These are phyloP conservation scores for Penicillium sp. DNA, from an alignment of 2,329 filamentous ascomycete species.

Conservation along the genomic window DNA sequence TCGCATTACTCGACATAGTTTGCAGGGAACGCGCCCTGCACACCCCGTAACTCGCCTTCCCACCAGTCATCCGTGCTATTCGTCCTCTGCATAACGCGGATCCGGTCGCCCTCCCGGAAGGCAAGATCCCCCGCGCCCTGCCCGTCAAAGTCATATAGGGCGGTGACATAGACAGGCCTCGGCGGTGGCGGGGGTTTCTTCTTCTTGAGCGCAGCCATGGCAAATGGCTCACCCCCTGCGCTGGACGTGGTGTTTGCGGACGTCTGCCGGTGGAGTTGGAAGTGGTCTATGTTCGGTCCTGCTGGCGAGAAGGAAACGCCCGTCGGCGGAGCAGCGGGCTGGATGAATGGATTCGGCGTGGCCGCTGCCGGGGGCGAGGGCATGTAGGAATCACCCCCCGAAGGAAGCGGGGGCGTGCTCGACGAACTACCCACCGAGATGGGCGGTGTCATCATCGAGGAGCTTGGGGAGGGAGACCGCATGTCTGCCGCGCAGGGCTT, in stretches of 20 bases:
- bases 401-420: slow-evolving; percentile 15
- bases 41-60: slow-evolving; percentile 73
- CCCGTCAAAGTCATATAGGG: slow-evolving; percentile 73
- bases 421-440: slow-evolving; percentile 19
- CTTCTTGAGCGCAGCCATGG: slow-evolving; percentile 60
- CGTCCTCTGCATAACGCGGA: slow-evolving; percentile 76
- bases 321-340: slow-evolving; percentile 2
- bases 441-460: slow-evolving; percentile 29
- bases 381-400: slow-evolving; percentile 17
- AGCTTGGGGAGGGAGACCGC: slow-evolving; percentile 28
- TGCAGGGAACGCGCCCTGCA: slow-evolving; percentile 73
- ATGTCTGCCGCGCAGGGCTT: slow-evolving; percentile 22
- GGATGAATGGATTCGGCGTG: slow-evolving; percentile 8
- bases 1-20: slow-evolving; percentile 67
- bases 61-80: slow-evolving; percentile 84
- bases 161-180: slow-evolving; percentile 65
- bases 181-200: slow-evolving; percentile 72
- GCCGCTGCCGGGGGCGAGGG: slow-evolving; percentile 14
- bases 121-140: slow-evolving; percentile 69
- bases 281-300: slow-evolving; percentile 31
- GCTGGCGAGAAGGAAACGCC: slow-evolving; percentile 33
- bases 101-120: slow-evolving; percentile 76
- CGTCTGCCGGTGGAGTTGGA: slow-evolving; percentile 32
- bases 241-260: slow-evolving; percentile 38
- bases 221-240: slow-evolving; percentile 37